Evolutionary conservation across 306 rosid species (phyloP).

Genomic region (Acacia melanoxylon): DNA sequence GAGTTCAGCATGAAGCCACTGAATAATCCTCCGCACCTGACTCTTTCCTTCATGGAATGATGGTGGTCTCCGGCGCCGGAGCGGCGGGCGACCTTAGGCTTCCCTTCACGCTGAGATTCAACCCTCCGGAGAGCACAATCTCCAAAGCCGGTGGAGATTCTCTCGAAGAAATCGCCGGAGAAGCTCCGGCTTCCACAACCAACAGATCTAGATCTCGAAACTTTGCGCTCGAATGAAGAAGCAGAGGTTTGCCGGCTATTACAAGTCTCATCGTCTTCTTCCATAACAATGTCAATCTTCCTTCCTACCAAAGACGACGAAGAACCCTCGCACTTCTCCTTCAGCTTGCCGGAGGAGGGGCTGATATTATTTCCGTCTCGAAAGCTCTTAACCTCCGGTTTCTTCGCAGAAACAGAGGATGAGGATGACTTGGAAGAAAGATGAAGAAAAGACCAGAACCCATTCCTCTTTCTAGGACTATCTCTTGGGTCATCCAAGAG

Average conservation of each 20-base stretch:
- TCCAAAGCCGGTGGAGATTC: conserved; percentile 97
- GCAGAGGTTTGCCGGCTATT: not conserved
- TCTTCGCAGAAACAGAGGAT: conserved; percentile 28
- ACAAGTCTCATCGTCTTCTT: conserved; percentile 41
- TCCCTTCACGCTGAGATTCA: conserved; percentile 90
- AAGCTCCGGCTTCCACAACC: conserved; percentile 98
- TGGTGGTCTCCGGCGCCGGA: conserved; percentile 26
- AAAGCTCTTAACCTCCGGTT: conserved; percentile 21
- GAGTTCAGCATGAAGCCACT: conserved; percentile 87
- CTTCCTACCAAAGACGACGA: conserved; percentile 34
- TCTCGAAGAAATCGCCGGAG: conserved; percentile 90
- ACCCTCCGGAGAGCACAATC: conserved; percentile 91
- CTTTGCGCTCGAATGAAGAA: conserved; percentile 82
- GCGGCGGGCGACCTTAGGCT: conserved; percentile 35
- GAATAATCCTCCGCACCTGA: conserved; percentile 77
- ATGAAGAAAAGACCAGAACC: conserved; percentile 89
- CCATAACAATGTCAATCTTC: conserved; percentile 30
- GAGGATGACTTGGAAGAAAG: conserved; percentile 39
- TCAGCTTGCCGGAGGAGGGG: not conserved
- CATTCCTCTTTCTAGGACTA: conserved; percentile 65
- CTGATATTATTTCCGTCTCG: conserved; percentile 15
- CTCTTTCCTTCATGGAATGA: conserved; percentile 78
- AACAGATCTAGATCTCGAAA: conserved; percentile 95
- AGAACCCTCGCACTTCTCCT: conserved; percentile 24
- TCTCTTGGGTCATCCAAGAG: conserved; percentile 35